Base-by-base conservation (phyloP, 345 rosid genomes). In the Citrus medica region DNA sequence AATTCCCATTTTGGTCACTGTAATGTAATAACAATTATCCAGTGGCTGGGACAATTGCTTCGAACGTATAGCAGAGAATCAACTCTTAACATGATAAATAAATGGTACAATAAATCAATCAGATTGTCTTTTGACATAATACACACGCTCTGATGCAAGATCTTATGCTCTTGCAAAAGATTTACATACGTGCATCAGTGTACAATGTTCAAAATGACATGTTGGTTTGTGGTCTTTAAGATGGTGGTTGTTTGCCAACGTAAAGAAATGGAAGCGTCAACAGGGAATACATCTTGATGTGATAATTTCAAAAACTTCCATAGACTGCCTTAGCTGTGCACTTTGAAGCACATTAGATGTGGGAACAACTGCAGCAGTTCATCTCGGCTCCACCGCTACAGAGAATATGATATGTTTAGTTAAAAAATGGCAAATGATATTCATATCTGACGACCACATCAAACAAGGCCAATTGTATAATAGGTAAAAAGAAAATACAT, bases 351-450 rank as follows among this genome's bases (percentile, higher is more conserved):
- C 60, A 60, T 87, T 67, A 93, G 83, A 78, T 63, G 83, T 51
- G 97, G 99, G 84, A 93, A 93, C 86, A 91, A 68, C 73, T 84
- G 79, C 67, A 92, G 94, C 87, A 93, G 85, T 69, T 88, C 91
- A 53, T 90, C 94, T 38, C 83, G 88, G 87, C 90, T 92, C 77
- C 96, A 85, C 82, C 75, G 90, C 96, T 95, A 85, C 83, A 75
- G 10, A 79, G 46, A 62, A 25, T 62, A 48, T 42, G 27, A 1
- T 27, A 33, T 3, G 22, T 59, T 65, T 24, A 38, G 8, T 67
- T 17, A 64, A 37, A 58, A 37, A 51, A 22, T 16, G 67, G 33
- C 32, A 76, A 69, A 19, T 42, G 5, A 66, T 21, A 35, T 21
- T 66, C 14, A 12, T 21, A 53, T 28, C 27, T 9, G 42, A 56